Evolutionary conservation across 768 basidiomycete species (phyloP), one percentile per base, ranked within the genome.

Genomic region (Daedalea quercina): DNA sequence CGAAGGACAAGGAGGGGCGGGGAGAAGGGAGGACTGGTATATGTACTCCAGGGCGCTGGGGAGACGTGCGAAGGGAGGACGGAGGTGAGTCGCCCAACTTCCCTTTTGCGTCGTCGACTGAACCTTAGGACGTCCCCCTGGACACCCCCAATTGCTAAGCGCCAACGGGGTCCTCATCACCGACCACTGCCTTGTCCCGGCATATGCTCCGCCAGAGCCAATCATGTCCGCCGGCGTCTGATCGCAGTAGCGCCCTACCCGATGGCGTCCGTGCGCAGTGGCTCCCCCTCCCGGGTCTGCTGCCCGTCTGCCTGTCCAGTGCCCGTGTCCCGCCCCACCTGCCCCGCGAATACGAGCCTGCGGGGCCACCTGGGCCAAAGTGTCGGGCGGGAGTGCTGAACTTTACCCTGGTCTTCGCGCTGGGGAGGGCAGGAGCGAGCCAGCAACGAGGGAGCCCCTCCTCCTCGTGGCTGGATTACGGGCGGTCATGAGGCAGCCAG

Each of bases 21-120:
- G 55, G 52, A 52, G 57, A 53, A 51, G 67, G 65, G 69, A 70
- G 68, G 59, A 57, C 57, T 60, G 57, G 63, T 65, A 65, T 70
- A 70, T 69, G 66, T 69, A 70, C 50, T 62, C 55, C 54, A 52
- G 58, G 63, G 57, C 59, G 59, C 63, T 53, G 56, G 57, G 60
- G 57, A 53, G 42, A 52, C 61, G 59, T 62, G 63, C 55, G 60
- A 61, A 56, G 42, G n/a, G 52, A 49, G 31, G 20, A 57, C 52
- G 52, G 52, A 45, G 42, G 28, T 44, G n/a, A n/a, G 50, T 51
- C 50, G 33, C 19, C 42, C 50, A 44, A 11, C 50, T 54, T 58
- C 48, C 53, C 54, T 35, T 45, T 47, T 47, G 25, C 44, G 31
- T n/a, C 7, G 25, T 19, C 44, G 50, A 51, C 41, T 51, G 50